These are phyloP conservation scores for Aureobasidium melanogenum DNA, from an alignment of 2,329 filamentous ascomycete species.

Conservation along the genomic window DNA sequence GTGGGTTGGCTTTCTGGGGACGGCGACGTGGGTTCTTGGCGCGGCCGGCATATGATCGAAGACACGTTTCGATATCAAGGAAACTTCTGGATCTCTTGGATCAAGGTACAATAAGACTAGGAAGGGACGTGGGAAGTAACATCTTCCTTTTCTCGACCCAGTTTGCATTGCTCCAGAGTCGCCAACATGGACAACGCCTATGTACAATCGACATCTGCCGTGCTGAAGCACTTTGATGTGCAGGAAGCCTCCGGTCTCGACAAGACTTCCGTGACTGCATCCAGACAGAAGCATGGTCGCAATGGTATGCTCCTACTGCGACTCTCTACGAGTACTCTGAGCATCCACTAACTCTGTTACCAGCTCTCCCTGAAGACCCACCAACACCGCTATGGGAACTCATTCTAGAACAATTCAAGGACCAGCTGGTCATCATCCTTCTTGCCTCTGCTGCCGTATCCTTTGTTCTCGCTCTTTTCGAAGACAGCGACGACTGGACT, in stretches of 20 bases:
- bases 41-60: neutral
- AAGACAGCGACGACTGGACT: conserved; percentile 88
- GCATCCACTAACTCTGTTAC: conserved; percentile 14
- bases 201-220: conserved; percentile 25
- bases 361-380: conserved; percentile 76
- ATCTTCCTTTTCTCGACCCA: neutral
- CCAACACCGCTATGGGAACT: conserved; percentile 94
- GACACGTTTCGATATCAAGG: neutral
- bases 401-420: conserved; percentile 97
- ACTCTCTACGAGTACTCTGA: neutral
- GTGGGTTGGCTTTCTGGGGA: neutral
- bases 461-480: conserved; percentile 85
- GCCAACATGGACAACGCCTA: conserved; percentile 29
- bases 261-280: conserved; percentile 21
- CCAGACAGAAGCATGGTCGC: conserved; percentile 27
- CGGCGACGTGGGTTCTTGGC: neutral
- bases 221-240: conserved; percentile 29
- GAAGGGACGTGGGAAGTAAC: neutral
- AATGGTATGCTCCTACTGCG: conserved; percentile 23
- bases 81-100: conserved; percentile 3
- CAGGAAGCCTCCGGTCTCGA: conserved; percentile 25
- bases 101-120: neutral
- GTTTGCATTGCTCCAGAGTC: neutral
- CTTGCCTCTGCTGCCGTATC: conserved; percentile 88
- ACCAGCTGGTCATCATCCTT: conserved; percentile 92